Base-by-base conservation (phyloP, 2,329 filamentous ascomycete species). In the Drechmeria coniospora region DNA sequence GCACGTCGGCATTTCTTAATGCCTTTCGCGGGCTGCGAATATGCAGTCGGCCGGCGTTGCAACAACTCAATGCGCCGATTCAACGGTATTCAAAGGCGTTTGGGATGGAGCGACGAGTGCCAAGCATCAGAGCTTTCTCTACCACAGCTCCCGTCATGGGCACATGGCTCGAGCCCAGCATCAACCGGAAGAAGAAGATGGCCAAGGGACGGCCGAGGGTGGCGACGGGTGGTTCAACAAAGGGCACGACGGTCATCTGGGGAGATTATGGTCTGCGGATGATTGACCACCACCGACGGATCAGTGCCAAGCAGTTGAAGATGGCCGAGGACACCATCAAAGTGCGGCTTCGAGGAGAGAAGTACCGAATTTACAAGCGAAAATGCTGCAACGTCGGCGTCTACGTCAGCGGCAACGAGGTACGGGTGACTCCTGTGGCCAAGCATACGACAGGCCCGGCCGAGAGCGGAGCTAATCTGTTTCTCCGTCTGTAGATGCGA, bases 181-280 rank as follows among this genome's bases (percentile, higher is more conserved):
- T 72, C 36, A 55, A 76, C 43, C 73, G 81, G 38, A 86, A 83
- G 50, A 78, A 74, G 47, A 82, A 81, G 53, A 92, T 92, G 64
- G 86, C 84, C 41, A 94, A 94, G 59, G 90, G 87, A 21, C 73
- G 84, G 2, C 78, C 81, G 27, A 74, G 83, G 43, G 84, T 95
- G 26, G 71, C 81, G 15, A 98, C 86, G 0, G 90, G 90, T 36
- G 90, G 90, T 35, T 92, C 81, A 30, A 75, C 69, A 20, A 84
- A 92, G 51, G 90, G 90, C 41, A 98, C 90, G 20, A 95, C 87
- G 0, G 79, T 98, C 13, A 74, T 92, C 32, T 95, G 84, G 83
- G 90, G 90, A 30, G 86, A 95, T 53, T 98, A 86, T 50, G 90
- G 90, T 7, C 61, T 98, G 41, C 80, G 90, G 32, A 90, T 98